phyloP scores from a whole-genome alignment of 2,329 filamentous ascomycete genomes.

The Lecanicillium sp. region DNA sequence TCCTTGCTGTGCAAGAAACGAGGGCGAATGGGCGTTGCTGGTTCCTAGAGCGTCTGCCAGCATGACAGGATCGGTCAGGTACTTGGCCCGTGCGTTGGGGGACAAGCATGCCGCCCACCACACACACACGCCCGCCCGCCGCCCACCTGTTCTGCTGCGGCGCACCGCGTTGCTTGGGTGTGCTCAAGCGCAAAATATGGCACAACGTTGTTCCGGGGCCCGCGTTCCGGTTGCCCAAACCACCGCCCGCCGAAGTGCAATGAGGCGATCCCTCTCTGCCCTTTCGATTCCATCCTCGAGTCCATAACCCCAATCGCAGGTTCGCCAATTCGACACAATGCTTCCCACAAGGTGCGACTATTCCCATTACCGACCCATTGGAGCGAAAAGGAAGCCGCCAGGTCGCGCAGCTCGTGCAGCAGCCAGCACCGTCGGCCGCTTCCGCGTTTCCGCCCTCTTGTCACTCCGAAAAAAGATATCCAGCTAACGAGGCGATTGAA shows the following conservation, averaged over 20 bases:
- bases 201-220: constrained; percentile 4
- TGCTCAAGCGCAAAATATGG: background rate
- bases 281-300: background rate
- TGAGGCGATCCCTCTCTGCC: too few species aligned
- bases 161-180: background rate
- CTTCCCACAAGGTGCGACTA: constrained; percentile 29
- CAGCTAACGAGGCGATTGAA: background rate
- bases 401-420: background rate
- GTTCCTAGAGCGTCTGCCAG: too few species aligned
- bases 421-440: background rate
- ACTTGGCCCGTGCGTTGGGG: too few species aligned
- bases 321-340: constrained; percentile 22
- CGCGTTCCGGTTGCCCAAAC: background rate
- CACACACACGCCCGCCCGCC: too few species aligned
- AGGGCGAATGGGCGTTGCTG: too few species aligned
- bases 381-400: background rate
- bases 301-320: background rate
- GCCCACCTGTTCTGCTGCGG: background rate
- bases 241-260: constrained; percentile 5
- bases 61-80: too few species aligned
- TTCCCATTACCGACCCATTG: background rate
- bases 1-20: too few species aligned
- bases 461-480: background rate
- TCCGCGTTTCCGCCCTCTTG: background rate
- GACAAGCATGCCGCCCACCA: too few species aligned